Base-by-base conservation (phyloP, 2,329 filamentous ascomycete species). In the Microdochium bolleyi region DNA sequence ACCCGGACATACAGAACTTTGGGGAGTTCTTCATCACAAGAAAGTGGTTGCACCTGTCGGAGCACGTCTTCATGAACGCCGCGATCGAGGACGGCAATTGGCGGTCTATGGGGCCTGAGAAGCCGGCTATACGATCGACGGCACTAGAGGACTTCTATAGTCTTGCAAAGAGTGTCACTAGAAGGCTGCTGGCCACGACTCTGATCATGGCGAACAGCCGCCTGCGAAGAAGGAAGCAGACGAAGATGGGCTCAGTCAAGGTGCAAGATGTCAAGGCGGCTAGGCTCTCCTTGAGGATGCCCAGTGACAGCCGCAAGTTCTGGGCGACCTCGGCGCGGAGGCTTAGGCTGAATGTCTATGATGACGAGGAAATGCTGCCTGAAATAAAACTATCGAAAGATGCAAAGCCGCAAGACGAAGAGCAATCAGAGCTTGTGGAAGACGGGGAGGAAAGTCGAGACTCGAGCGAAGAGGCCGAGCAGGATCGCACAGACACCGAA, bases 131-230 rank as follows among this genome's bases (percentile, higher is more conserved):
- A 22, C 84, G 87, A 58, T 80, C 84, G 7, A 91, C 88, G 1
- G 84, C 88, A 0, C 77, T 95, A n/a, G 77, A 81, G 4, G 89
- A 94, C 59, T 85, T 96, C 48, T 78, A 91, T 61, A 79, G 80
- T 9, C 67, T 96, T 2, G 74, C 79, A 0, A 65, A 87, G 1
- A 87, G 80, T 51, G 58, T 94, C 14, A 92, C 88, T 0, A 82
- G 80, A 54, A 78, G 88, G 13, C 69, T 96, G 1, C 73, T 94
- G 2, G 81, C 88, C 49, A 81, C 87, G 0, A 74, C 82, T 0
- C 70, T 94, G 0, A 87, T 86, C 60, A 80, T 89, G 54, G 81
- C 85, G n/a, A 78, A 81, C 64, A 86, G 87, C 2, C 78, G 89
- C 44, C 69, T 90, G 24, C 53, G 58, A 1, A 60, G 65, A 1